A percentile compares a stretch with the other conserved stretches of the same genome.
Evolutionary conservation across 2,329 filamentous ascomycete genomes (phyloP).

Genomic region (Zopfia rhizophila): DNA sequence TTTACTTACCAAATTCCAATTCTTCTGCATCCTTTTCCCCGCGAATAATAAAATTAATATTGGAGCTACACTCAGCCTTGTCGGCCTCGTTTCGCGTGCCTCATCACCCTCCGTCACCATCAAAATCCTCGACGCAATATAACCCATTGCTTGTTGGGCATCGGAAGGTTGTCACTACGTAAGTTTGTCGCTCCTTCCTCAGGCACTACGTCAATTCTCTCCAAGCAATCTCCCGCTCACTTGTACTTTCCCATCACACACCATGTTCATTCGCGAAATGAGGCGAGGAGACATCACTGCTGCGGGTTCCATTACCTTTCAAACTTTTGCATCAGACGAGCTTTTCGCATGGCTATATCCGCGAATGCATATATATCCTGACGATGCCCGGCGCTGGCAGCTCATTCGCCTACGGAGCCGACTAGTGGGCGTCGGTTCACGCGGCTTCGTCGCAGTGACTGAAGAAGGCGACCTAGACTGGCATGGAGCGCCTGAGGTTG

Average conservation of each 20-base stretch:
- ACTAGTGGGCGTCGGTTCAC: constrained; percentile 22
- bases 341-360: constrained; percentile 31
- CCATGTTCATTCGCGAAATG: constrained; percentile 29
- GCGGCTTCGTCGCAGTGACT: constrained; percentile 29
- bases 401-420: constrained; percentile 25
- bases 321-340: constrained; percentile 29
- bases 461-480: constrained; percentile 27
- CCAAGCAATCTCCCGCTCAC: too few species aligned
- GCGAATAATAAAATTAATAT: too few species aligned
- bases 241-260: constrained; percentile 7
- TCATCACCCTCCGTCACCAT: too few species aligned
- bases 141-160: too few species aligned
- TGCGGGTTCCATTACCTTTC: constrained; percentile 17
- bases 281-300: constrained; percentile 26
- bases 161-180: too few species aligned
- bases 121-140: too few species aligned
- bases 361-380: constrained; percentile 24
- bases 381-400: constrained; percentile 26
- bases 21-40: too few species aligned
- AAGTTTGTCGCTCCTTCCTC: too few species aligned
- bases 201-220: too few species aligned
- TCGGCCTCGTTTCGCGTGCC: too few species aligned
- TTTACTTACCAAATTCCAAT: too few species aligned
- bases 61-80: too few species aligned
- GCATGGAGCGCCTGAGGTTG: constrained; percentile 24